Conservation (phyloP, 305 asterid species). For the Fraxinus floribunda region DNA sequence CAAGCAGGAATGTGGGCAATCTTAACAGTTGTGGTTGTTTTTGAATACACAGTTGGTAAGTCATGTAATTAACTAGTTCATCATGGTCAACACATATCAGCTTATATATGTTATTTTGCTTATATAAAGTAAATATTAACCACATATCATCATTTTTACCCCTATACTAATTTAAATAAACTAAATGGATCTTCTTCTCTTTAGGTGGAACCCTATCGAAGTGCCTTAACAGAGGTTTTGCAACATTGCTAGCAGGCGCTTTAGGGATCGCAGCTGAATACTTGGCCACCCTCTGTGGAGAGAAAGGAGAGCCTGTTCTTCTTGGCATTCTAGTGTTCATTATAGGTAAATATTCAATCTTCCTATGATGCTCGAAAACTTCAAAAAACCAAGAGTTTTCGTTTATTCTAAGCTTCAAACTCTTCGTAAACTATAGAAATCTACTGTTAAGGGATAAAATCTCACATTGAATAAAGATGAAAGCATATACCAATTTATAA, state of each 20-base stretch:
- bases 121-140: not conserved
- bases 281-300: slow-evolving; percentile 59
- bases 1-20: slow-evolving; percentile 83
- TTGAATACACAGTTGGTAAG: slow-evolving; percentile 75
- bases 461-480: too few relatives aligned
- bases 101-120: not conserved
- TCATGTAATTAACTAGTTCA: not conserved
- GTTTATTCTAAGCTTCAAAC: not conserved
- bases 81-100: not conserved
- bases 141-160: not conserved
- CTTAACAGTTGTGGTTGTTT: slow-evolving; percentile 73
- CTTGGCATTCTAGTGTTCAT: slow-evolving; percentile 66
- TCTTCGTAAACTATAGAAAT: not conserved
- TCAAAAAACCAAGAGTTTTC: not conserved
- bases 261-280: slow-evolving; percentile 75
- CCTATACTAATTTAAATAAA: not conserved
- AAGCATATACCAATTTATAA: too few relatives aligned
- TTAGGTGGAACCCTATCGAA: slow-evolving; percentile 74
- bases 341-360: slow-evolving; percentile 43
- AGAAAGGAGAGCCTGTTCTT: slow-evolving; percentile 62
- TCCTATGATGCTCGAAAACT: not conserved
- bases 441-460: not conserved
- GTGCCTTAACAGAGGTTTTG: slow-evolving; percentile 66
- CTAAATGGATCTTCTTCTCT: not conserved
- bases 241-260: slow-evolving; percentile 71